Conservation (phyloP, 1,284 basidiomycete species). For the Cryptococcus amylolentus region DNA sequence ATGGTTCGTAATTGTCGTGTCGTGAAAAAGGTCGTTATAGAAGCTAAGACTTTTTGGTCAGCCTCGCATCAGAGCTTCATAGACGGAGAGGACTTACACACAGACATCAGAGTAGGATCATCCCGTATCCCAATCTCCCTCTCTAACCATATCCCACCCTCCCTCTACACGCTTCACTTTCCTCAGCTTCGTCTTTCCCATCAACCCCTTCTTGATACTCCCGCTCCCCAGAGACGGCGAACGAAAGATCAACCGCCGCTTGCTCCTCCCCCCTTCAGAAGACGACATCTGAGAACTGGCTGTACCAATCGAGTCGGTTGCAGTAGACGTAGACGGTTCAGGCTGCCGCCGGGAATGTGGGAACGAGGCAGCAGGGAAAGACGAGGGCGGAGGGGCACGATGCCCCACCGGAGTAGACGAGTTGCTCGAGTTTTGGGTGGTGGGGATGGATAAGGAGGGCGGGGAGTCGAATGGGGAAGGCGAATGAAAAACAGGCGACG, state of each 20-base stretch:
- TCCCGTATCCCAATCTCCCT: slow-evolving; percentile 8
- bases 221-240: neutral
- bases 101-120: too few relatives aligned
- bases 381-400: neutral
- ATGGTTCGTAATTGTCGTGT: too few relatives aligned
- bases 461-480: neutral
- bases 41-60: too few relatives aligned
- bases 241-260: too few relatives aligned
- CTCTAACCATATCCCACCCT: slow-evolving; percentile 19
- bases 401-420: too few relatives aligned
- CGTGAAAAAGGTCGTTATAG: too few relatives aligned
- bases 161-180: slow-evolving; percentile 15
- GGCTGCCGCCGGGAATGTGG: neutral
- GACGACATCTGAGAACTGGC: neutral
- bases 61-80: too few relatives aligned
- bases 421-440: neutral
- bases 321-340: neutral
- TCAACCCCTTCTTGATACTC: neutral
- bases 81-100: too few relatives aligned
- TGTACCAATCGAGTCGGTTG: neutral
- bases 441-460: neutral
- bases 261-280: neutral
- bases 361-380: neutral
- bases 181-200: slow-evolving; percentile 4
- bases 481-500: neutral